phyloP scores from a whole-genome alignment of 176 grass and related monocot genomes.

The Ensete glaucum region DNA sequence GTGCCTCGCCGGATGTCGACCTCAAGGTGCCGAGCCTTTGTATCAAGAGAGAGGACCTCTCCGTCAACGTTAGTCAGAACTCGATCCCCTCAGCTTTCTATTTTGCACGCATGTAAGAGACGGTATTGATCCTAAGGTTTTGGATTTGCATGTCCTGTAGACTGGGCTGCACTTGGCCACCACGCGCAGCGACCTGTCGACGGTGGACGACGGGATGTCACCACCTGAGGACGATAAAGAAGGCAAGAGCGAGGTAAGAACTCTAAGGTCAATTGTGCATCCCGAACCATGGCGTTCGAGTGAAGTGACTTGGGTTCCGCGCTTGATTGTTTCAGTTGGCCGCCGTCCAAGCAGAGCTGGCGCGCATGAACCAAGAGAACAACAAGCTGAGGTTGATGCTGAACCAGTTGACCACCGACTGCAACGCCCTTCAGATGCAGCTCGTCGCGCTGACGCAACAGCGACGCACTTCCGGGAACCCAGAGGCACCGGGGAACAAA shows the following conservation, averaged over 20 bases:
- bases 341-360: constrained; percentile 54
- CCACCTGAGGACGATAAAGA: constrained; percentile 29
- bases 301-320: not conserved
- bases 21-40: no score
- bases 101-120: not conserved
- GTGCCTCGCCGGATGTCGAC: constrained; percentile 19
- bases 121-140: not conserved
- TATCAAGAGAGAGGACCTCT: constrained; percentile 59
- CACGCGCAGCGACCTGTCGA: constrained; percentile 65
- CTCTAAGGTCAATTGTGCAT: not conserved
- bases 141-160: not conserved
- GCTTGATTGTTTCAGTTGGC: constrained; percentile 27
- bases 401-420: constrained; percentile 57
- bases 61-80: constrained; percentile 53
- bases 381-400: constrained; percentile 72
- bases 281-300: not conserved
- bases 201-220: constrained; percentile 40
- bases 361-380: constrained; percentile 86
- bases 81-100: not conserved
- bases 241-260: constrained; percentile 40
- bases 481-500: constrained; percentile 12
- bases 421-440: constrained; percentile 78
- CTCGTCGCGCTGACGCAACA: constrained; percentile 59
- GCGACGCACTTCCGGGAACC: not conserved
- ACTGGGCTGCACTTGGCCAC: constrained; percentile 36